Base-by-base conservation (phyloP, 352 stramenopile species). In the Thraustotheca clavata region DNA sequence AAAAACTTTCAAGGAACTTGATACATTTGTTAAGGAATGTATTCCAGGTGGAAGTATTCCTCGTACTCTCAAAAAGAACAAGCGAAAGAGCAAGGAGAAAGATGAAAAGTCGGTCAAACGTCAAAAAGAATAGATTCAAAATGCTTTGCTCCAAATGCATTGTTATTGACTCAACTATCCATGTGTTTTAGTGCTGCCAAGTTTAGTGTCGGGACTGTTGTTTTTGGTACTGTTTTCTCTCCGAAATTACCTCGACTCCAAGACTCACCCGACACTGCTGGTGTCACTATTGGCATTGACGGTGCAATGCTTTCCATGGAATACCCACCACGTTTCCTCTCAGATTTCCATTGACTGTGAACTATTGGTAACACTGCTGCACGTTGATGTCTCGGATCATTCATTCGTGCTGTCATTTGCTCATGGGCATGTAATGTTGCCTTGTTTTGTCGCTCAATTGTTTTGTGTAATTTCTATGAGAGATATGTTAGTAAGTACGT, bases 1-100 rank as follows among this genome's bases (percentile, higher is more conserved):
- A 60, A 91, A 91, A 67, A 95, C 86, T 33, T 96, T 96, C 71
- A 83, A 83, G 38, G 83, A 91, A 8, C 46, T 95, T 54, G 77
- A 93, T 57, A 88, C 86, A 46, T 86, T 91, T 26, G 75, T 95
- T 34, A 62, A 80, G 39, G 79, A 91, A 39, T 86, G 82, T 31
- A 75, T 92, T 12, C 80, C 83, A 0, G 79, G 88, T 67, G 79
- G 75, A 12, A 85, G 75, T 78, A 76, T 49, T 77, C 88, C 67
- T 70, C 78, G 2, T 73, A 90, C 38, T 22, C 69, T 62, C 0
- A 70, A 67, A 49, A 70, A 70, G 41, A 36, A 47, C 20, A 70
- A 70, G 52, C 57, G 52, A 9, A 70, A 60, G 40, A 52, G 43
- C 7, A 70, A 70, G 22, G 39, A 70, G 7, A 47, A 60, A 16